Evolutionary conservation across 2,329 filamentous ascomycete species (phyloP).

Genomic region (Xylaria polymorpha): DNA sequence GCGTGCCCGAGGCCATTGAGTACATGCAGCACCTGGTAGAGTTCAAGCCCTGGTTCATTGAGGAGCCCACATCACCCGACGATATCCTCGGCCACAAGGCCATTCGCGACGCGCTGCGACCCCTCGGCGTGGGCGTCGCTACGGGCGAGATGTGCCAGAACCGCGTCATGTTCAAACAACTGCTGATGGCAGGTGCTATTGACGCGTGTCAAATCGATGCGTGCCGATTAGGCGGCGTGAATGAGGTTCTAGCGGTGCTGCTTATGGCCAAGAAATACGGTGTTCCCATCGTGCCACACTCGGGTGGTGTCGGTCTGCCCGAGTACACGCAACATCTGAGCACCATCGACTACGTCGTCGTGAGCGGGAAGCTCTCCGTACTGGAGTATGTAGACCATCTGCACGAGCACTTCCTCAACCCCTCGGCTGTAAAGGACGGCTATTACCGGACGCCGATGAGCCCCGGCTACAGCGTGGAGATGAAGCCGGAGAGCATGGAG

Average conservation of each 20-base stretch:
- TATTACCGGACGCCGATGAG: slow-evolving; percentile 88
- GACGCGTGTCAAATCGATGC: slow-evolving; percentile 92
- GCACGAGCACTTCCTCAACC: slow-evolving; percentile 92
- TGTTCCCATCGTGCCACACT: slow-evolving; percentile 88
- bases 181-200: slow-evolving; percentile 81
- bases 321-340: slow-evolving; percentile 95
- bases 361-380: slow-evolving; percentile 82
- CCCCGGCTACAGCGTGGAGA: slow-evolving; percentile 91
- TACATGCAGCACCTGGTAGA: slow-evolving; percentile 86
- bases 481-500: slow-evolving; percentile 91
- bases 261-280: slow-evolving; percentile 83
- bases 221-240: slow-evolving; percentile 88
- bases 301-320: slow-evolving; percentile 87
- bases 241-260: slow-evolving; percentile 90
- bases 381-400: slow-evolving; percentile 94
- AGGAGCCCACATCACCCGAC: slow-evolving; percentile 91
- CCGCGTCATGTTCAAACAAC: slow-evolving; percentile 92
- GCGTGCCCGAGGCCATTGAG: slow-evolving; percentile 85
- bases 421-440: slow-evolving; percentile 81
- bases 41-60: slow-evolving; percentile 94
- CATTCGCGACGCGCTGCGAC: slow-evolving; percentile 81
- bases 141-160: slow-evolving; percentile 98
- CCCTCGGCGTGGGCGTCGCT: slow-evolving; percentile 82
- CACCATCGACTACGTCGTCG: slow-evolving; percentile 92
- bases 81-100: slow-evolving; percentile 90